Percentiles rank a stretch among this genome's conserved stretches.
Evolutionary conservation across 306 rosid genomes (phyloP).

Genomic region (Quercus aquifolioides): DNA sequence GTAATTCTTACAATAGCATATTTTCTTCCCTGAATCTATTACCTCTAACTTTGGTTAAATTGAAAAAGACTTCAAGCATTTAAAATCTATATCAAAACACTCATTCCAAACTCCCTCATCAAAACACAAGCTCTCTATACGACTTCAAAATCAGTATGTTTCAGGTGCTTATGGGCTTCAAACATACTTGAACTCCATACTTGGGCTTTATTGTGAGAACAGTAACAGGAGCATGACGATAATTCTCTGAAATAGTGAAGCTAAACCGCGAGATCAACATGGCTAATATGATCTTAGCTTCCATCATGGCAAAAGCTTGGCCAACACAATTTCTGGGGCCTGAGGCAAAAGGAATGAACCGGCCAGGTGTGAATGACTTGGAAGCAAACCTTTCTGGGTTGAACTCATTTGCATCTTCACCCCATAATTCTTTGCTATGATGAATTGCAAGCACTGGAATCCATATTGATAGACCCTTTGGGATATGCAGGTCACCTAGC

Average conservation of each 20-base stretch:
- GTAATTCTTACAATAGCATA: slow-evolving; percentile 25
- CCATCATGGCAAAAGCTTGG: slow-evolving; percentile 88
- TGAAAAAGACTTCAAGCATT: slow-evolving; percentile 18
- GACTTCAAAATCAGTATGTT: not conserved
- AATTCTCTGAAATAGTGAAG: slow-evolving; percentile 61
- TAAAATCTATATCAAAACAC: not conserved
- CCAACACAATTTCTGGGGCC: slow-evolving; percentile 95
- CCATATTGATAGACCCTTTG: slow-evolving; percentile 93
- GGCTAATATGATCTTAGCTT: slow-evolving; percentile 86
- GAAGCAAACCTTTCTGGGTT: slow-evolving; percentile 84
- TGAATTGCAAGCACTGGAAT: slow-evolving; percentile 96
- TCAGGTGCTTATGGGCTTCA: slow-evolving; percentile 55
- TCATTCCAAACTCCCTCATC: not conserved
- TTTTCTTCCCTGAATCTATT: slow-evolving; percentile 29
- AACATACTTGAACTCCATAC: slow-evolving; percentile 83
- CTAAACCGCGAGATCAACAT: slow-evolving; percentile 69
- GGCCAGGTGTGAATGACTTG: slow-evolving; percentile 57
- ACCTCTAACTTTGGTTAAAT: not conserved
- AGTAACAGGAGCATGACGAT: slow-evolving; percentile 88
- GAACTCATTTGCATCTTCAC: slow-evolving; percentile 88
- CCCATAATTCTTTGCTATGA: slow-evolving; percentile 85
- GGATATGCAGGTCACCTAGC: slow-evolving; percentile 78
- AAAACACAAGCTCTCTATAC: not conserved
- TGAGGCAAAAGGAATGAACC: slow-evolving; percentile 79
- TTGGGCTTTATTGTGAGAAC: slow-evolving; percentile 92